Evolutionary conservation across 2,329 filamentous ascomycete genomes (phyloP), one percentile per base, ranked within the genome.

Genomic region (Aureobasidium musti): DNA sequence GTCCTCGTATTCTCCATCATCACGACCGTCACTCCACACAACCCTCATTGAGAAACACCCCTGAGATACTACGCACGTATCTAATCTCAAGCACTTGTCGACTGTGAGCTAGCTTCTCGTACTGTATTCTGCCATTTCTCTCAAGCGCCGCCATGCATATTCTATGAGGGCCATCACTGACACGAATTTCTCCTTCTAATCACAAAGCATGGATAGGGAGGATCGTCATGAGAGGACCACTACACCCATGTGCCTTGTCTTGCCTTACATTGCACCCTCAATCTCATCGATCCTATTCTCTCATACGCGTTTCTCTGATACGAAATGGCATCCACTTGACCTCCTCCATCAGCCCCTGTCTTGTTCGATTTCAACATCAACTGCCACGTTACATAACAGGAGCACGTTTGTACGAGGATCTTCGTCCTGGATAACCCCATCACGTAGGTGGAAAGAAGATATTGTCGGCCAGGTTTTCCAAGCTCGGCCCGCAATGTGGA

Each of bases 401-500:
- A 28, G 43, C 30, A 39, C 43, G n/a, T 28, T 50, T 39, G n/a
- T 50, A 39, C 30, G 33, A 39, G 8, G 45, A 63, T 63, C 59
- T 37, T 50, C 59, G 50, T 37, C 19, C 26, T 21, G 26, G 19
- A 26, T 26, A 5, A 11, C 3, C n/a, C 7, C n/a, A 53, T 53
- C 30, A 63, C 60, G 47, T 63, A 63, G 60, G 60, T 53, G 47
- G 60, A 53, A n/a, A 17, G 6, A 39, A 39, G 35, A 39, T 39
- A 11, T 39, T 39, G 35, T 39, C 35, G 35, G 35, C 11, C 11
- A 39, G 17, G 35, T 14, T 14, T 39, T 17, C 2, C 13, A 19
- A 53, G 37, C 43, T 43, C 47, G 47, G 60, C 37, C 60, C 60
- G 47, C 37, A 52, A 43, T 23, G 61, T 56, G 61, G 61, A 56